Percentiles rank a stretch among this genome's conserved stretches.
Evolutionary conservation across 2,329 filamentous ascomycete species (phyloP).

Genomic region (Trichophyton verrucosum): DNA sequence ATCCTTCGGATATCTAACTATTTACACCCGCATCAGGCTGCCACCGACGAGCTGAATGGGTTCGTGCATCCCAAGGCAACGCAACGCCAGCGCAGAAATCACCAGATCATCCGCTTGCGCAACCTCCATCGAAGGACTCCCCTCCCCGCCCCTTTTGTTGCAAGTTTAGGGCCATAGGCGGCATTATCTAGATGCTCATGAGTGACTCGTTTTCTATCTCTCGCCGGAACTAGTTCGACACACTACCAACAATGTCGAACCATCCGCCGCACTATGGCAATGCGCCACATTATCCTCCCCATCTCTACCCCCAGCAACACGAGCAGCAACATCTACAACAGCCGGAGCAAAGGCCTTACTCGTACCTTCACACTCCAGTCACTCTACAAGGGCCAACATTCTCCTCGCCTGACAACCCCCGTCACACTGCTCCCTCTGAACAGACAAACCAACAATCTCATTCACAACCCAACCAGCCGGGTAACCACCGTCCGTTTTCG

Average conservation of each 20-base stretch:
- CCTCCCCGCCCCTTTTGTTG: background rate
- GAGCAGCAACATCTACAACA: constrained; percentile 17
- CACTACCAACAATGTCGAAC: background rate
- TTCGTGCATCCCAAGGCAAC: background rate
- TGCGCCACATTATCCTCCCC: background rate
- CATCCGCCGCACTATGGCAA: background rate
- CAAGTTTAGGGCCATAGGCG: background rate
- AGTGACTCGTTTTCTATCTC: background rate
- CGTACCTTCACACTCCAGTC: constrained; percentile 12
- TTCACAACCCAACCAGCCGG: background rate
- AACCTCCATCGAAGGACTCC: background rate
- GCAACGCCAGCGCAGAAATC: background rate
- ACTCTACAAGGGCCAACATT: constrained; percentile 11
- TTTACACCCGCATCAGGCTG: background rate
- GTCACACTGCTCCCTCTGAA: background rate
- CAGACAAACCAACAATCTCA: background rate
- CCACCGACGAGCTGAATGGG: background rate
- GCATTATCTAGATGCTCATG: background rate
- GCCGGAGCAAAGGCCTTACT: constrained; percentile 7
- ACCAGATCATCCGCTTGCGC: background rate
- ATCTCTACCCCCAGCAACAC: background rate
- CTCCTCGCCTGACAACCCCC: background rate
- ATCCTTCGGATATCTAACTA: background rate
- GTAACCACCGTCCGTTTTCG: constrained; percentile 3
- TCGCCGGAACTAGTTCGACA: background rate